phyloP scores from a whole-genome alignment of 805 yeast species.

The Sporopachydermia quercuum region DNA sequence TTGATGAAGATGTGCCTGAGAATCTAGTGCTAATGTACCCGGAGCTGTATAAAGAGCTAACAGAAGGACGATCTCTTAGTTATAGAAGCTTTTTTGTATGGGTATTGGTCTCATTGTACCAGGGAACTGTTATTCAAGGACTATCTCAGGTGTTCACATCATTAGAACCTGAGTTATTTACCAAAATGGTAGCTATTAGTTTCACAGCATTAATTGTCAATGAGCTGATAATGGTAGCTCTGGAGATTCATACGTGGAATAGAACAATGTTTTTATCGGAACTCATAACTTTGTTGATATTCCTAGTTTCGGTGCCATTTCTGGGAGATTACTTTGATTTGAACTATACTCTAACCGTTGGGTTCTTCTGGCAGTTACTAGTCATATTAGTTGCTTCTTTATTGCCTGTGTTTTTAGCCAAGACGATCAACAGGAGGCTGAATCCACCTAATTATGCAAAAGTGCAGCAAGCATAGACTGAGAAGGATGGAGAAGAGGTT shows the following conservation, averaged over 20 bases:
- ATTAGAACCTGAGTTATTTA: conserved; percentile 35
- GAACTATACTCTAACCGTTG: conserved; percentile 36
- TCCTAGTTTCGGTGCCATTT: conserved; percentile 67
- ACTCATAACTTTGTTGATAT: conserved; percentile 50
- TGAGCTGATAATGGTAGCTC: conserved; percentile 85
- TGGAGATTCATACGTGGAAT: conserved; percentile 89
- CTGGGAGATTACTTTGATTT: conserved; percentile 78
- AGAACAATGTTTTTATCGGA: conserved; percentile 61
- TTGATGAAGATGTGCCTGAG: conserved; percentile 85
- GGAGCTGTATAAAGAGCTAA: conserved; percentile 83
- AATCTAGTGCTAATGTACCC: conserved; percentile 83
- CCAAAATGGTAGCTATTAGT: conserved; percentile 71
- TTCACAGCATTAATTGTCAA: conserved; percentile 69
- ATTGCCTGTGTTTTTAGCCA: conserved; percentile 81
- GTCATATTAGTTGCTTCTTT: conserved; percentile 56
- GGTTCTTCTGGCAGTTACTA: conserved; percentile 55
- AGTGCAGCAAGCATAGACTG: conserved; percentile 80
- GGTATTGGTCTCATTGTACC: conserved; percentile 81
- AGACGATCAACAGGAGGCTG: conserved; percentile 55
- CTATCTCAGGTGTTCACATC: conserved; percentile 68
- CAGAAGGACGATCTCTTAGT: conserved; percentile 75
- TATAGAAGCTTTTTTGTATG: conserved; percentile 82
- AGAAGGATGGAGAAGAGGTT: too few species aligned
- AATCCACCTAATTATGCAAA: conserved; percentile 96
- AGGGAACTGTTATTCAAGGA: conserved; percentile 76